Base-by-base conservation (phyloP, 2,329 filamentous ascomycete species). In the Lecanicillium sp. region DNA sequence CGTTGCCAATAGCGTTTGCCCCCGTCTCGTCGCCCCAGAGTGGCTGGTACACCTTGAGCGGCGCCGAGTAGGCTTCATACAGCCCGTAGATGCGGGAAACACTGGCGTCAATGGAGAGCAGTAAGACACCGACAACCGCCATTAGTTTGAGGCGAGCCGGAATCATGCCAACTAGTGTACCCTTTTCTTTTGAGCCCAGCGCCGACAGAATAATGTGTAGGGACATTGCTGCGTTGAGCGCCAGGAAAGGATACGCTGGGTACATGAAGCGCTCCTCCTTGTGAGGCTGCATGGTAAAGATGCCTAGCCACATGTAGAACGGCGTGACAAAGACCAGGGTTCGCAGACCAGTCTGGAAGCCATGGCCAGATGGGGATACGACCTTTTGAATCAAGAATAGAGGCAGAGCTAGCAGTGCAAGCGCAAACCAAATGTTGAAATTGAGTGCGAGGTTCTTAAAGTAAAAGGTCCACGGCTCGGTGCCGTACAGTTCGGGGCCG, bases 181-280 rank as follows among this genome's bases (percentile, higher is more conserved):
- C 78, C 0, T 82, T 78, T 43, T 85, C 73, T 2, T 74, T 73
- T 16, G 78, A 80, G 14, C 89, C 87, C 34, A 95, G 63, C 28
- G 82, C 80, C 11, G 79, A 71, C 13, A 96, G 70, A 2, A 94
- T 54, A 42, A 94, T 83, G 57, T 96, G 88, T 27, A 94, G 66
- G 4, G 85, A 76, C 38, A 95, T 74, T 8, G 90, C 85, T 3
- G 89, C 89, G 52, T 95, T 95, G 27, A 98, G 70, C 1, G 85
- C 83, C 28, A 98, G 70, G 46, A 90, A 87, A 1, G 92, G 92
- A 53, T 98, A 98, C 3, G 79, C 85, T 0, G 92, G 92, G 53
- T 95, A 98, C 89, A 98, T 96, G 67, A 98, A 98, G 6, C 92
- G 75, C 62, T 98, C 92, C 58, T 98, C 92, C 55, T 98, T 98